Base-by-base conservation (phyloP, 192 early-diverging fungal genomes). In the Podila epicladia region DNA sequence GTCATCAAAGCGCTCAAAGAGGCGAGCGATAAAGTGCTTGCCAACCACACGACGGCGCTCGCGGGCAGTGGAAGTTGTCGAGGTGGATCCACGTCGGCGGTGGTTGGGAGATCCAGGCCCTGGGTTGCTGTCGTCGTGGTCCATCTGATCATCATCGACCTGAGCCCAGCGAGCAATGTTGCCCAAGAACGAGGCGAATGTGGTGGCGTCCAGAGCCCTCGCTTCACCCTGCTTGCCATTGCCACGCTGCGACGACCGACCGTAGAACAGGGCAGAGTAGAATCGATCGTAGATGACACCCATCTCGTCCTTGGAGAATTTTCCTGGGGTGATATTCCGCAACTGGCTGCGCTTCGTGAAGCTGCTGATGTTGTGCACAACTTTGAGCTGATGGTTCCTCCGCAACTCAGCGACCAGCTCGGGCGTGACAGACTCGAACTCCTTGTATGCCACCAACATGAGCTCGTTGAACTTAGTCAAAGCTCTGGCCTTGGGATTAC, bases 321-420 rank as follows among this genome's bases (percentile, higher is more conserved):
- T 89, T 60, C 89, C 88, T 13, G 88, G 89, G 22, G 89, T 85
- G 35, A 98, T 85, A 73, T 94, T 94, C 33, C 96, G 90, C 64
- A 97, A 87, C n/a, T 92, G 88, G 7, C 91, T 92, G 70, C 95
- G 94, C 72, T 98, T 98, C 0, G 95, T 94, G 73, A 95, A 98
- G 64, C 92, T 91, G 85, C 96, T 94, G 71, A 98, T 91, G n/a
- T 94, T 92, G 69, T 96, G 95, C 45, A 96, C 93, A 9, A 98
- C 94, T 74, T 93, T 94, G 65, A 97, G 88, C 77, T 97, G 95
- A 73, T 94, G 91, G 26, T 91, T 89, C 55, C 93, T 91, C 45
- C 97, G 90, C 59, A 96, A 82, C 65, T 96, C 94, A 12, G 87
- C 86, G 51, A 99, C 90, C 45, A 88, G 74, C 24, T 91, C 90